Percentiles rank a stretch among this genome's conserved stretches.
phyloP scores from a whole-genome alignment of 148 eudicot genomes.

The Rhododendron mucronatum region DNA sequence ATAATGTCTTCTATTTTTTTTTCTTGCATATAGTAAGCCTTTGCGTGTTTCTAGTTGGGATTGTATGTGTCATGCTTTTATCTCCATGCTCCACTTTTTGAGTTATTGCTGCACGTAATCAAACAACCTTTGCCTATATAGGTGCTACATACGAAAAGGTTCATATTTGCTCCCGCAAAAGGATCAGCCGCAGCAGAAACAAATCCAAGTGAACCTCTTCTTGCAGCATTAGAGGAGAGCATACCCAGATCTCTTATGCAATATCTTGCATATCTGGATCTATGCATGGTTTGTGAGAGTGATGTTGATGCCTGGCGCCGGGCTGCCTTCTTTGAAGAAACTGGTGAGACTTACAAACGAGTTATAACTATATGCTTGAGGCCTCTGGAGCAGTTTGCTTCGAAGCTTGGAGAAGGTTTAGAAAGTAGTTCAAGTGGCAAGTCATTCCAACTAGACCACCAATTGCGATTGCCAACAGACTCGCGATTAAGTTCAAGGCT shows the following conservation, averaged over 20 bases:
- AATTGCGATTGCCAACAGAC: constrained; percentile 55
- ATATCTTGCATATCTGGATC: constrained; percentile 87
- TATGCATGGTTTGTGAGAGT: constrained; percentile 82
- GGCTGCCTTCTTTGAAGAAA: constrained; percentile 90
- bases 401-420: constrained; percentile 56
- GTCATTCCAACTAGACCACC: constrained; percentile 51
- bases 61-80: not conserved
- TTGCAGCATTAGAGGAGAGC: constrained; percentile 70
- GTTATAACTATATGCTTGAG: constrained; percentile 60
- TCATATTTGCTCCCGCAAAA: constrained; percentile 78
- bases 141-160: constrained; percentile 83
- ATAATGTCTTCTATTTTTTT: not conserved
- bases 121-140: constrained; percentile 14
- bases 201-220: constrained; percentile 80
- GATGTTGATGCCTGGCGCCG: constrained; percentile 87
- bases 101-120: not conserved
- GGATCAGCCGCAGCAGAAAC: constrained; percentile 85
- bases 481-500: constrained; percentile 35
- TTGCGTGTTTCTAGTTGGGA: not conserved
- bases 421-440: constrained; percentile 40
- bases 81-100: not conserved
- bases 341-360: constrained; percentile 86
- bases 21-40: not conserved
- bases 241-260: constrained; percentile 58
- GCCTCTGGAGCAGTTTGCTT: constrained; percentile 70